Conservation (phyloP, 176 grass and related monocot genomes). For the Juncus inflexus region DNA sequence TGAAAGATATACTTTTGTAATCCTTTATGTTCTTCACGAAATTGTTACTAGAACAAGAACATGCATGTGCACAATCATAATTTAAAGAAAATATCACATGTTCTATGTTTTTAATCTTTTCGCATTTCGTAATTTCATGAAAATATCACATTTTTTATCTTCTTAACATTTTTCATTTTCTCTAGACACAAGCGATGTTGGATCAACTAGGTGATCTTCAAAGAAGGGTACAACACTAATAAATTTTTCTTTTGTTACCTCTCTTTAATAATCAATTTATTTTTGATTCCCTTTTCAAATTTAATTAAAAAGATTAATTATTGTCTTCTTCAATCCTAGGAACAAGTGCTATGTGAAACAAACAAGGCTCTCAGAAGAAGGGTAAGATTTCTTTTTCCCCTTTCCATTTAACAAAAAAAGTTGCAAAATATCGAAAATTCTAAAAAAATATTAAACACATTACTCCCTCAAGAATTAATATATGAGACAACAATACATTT, state of each 20-base stretch:
- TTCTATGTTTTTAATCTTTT: neutral
- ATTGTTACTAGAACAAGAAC: no score
- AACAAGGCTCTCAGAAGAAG: slow-evolving; percentile 78
- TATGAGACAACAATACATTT: no score
- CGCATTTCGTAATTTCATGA: neutral
- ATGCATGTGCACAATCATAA: no score
- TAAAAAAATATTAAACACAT: no score
- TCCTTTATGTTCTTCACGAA: no score
- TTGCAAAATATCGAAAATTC: neutral
- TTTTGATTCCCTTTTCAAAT: neutral
- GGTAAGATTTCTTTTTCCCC: slow-evolving; percentile 40
- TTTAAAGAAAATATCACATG: no score
- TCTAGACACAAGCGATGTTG: slow-evolving; percentile 81
- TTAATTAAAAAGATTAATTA: slow-evolving; percentile 12
- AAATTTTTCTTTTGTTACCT: neutral
- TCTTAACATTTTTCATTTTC: neutral
- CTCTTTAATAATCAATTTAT: neutral
- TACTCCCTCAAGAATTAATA: no score
- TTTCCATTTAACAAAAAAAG: neutral
- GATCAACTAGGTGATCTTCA: slow-evolving; percentile 71
- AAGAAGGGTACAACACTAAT: slow-evolving; percentile 48
- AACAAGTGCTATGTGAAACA: slow-evolving; percentile 67
- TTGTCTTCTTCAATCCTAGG: slow-evolving; percentile 37
- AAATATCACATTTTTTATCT: no score
- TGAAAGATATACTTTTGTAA: no score